A percentile compares a stretch with the other conserved stretches of the same genome.
These are phyloP conservation scores for Dichotomopilus funicola DNA, from an alignment of 2,329 filamentous ascomycete species.

Conservation along the genomic window DNA sequence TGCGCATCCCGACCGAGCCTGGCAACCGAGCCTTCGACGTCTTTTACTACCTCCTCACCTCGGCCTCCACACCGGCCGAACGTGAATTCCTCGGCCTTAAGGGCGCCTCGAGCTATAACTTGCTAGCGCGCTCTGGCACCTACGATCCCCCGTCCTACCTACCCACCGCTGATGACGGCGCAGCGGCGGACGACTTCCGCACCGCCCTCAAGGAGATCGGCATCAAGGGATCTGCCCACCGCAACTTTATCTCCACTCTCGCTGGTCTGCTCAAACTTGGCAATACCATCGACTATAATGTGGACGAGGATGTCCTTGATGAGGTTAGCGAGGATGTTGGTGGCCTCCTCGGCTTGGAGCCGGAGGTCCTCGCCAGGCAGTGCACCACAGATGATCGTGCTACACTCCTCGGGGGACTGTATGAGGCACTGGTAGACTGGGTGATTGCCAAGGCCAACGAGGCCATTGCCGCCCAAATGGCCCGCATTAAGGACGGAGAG, in stretches of 20 bases:
- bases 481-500: slow-evolving; percentile 56
- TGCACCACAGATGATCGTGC: slow-evolving; percentile 80
- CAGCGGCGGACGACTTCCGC: slow-evolving; percentile 88
- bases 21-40: slow-evolving; percentile 94
- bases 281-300: slow-evolving; percentile 75
- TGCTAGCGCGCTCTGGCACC: slow-evolving; percentile 77
- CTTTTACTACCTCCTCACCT: slow-evolving; percentile 93
- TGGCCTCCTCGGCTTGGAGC: slow-evolving; percentile 77
- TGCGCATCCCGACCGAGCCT: slow-evolving; percentile 69
- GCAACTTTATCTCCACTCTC: slow-evolving; percentile 77
- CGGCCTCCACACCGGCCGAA: slow-evolving; percentile 82
- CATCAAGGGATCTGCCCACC: slow-evolving; percentile 78
- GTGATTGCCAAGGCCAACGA: slow-evolving; percentile 84
- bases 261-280: slow-evolving; percentile 86
- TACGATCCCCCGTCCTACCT: slow-evolving; percentile 83
- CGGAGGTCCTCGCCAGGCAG: slow-evolving; percentile 70
- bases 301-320: slow-evolving; percentile 79
- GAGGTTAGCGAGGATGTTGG: slow-evolving; percentile 86
- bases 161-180: slow-evolving; percentile 85
- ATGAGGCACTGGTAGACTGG: slow-evolving; percentile 93
- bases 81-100: slow-evolving; percentile 81
- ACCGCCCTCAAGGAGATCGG: slow-evolving; percentile 82
- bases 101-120: slow-evolving; percentile 65
- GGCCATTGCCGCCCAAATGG: slow-evolving; percentile 71
- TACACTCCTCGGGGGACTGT: slow-evolving; percentile 76